Base-by-base conservation (phyloP, 2,329 filamentous ascomycete species). In the Fusarium staphyleae region DNA sequence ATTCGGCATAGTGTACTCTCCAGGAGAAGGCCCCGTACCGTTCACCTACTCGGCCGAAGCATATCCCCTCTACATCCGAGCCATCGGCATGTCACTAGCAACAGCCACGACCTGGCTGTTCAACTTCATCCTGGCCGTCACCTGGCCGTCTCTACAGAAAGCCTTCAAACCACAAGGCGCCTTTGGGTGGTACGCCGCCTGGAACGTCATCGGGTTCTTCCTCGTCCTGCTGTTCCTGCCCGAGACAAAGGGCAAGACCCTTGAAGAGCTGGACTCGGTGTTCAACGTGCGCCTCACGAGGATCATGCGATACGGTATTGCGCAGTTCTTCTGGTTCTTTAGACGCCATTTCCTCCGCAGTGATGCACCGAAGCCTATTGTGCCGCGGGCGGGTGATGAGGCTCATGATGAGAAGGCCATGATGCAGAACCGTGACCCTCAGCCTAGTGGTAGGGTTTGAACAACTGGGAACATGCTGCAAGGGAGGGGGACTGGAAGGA, bases 171-270 rank as follows among this genome's bases (percentile, higher is more conserved):
- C 60, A 1, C 59, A 63, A 5, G 68, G 69, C 1, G 69, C 68
- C 2, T 71, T 78, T 52, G 74, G 72, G 3, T 73, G 77, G 61
- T 80, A 81, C 48, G 78, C 77, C 0, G 77, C 69, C 3, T 75
- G 79, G 58, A 80, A 79, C 65, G 43, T 75, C 3, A 59, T 77
- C 3, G 77, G 76, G 1, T 75, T 78, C 63, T 52, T 75, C 49
- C 71, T 80, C 56, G 79, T 80, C 62, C 77, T 80, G 64, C 69
- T 78, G 43, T 72, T 78, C 48, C 71, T 81, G 1, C 78, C 78
- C 9, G 77, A 80, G 68, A 80, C 77, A 4, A 79, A 80, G 68
- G 75, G 77, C 48, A 73, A 75, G 55, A 79, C 77, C 0, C 72
- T 80, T 3, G 78, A 80, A 59, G 78, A 80, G 44, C 32, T 45